Evolutionary conservation across 495 filamentous ascomycete genomes (phyloP).

Genomic region (Thozetella sp.): DNA sequence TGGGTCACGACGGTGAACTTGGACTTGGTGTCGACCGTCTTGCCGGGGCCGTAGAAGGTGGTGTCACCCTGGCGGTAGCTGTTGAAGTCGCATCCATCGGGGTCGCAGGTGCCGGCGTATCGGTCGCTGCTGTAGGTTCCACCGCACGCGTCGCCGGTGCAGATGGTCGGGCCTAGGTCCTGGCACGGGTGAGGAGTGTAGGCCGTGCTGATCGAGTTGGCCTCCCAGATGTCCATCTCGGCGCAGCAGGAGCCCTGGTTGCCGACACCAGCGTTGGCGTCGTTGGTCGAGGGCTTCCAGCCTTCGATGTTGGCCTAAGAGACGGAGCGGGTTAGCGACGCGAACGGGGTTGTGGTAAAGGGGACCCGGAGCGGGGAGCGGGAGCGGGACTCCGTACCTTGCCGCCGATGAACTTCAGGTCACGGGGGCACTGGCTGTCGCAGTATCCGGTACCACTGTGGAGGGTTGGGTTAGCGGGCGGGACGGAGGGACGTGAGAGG

Average conservation of each 20-base stretch:
- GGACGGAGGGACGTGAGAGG: not conserved
- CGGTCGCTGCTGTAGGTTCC: constrained; percentile 51
- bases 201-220: constrained; percentile 65
- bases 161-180: constrained; percentile 54
- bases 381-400: constrained; percentile 21
- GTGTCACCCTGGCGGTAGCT: constrained; percentile 66
- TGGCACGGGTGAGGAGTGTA: constrained; percentile 71
- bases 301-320: constrained; percentile 56
- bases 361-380: not conserved
- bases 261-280: constrained; percentile 61
- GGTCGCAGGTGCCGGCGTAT: constrained; percentile 67
- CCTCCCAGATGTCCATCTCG: constrained; percentile 78
- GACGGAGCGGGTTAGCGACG: not conserved
- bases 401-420: constrained; percentile 54
- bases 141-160: constrained; percentile 50
- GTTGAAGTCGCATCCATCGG: constrained; percentile 79
- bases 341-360: constrained; percentile 3
- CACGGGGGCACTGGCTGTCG: constrained; percentile 58
- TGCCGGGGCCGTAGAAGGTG: constrained; percentile 63
- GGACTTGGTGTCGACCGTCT: constrained; percentile 64
- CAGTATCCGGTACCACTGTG: constrained; percentile 55
- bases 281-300: constrained; percentile 59
- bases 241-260: constrained; percentile 69
- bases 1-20: constrained; percentile 77
- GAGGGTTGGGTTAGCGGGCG: not conserved